Evolutionary conservation across 805 yeast species (phyloP).

Genomic region (Ogataea methanolica): DNA sequence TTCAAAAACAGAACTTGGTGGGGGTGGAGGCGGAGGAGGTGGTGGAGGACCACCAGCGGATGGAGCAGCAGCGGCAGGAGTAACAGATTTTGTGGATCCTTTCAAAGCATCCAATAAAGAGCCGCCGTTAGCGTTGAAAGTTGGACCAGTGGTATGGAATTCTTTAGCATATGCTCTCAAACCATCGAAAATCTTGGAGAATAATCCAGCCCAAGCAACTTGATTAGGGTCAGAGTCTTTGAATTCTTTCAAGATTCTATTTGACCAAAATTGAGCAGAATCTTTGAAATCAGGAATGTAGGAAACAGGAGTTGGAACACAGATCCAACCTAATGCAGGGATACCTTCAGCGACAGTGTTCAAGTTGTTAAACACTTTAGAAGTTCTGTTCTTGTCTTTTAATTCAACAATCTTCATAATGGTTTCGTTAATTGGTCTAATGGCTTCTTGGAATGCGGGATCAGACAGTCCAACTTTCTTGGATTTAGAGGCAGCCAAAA

Average conservation of each 20-base stretch:
- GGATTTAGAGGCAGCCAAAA: slow-evolving; percentile 54
- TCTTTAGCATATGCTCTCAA: slow-evolving; percentile 72
- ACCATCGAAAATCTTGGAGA: slow-evolving; percentile 59
- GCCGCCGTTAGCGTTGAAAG: slow-evolving; percentile 66
- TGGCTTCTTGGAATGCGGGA: slow-evolving; percentile 48
- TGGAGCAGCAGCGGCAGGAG: slow-evolving; percentile 35
- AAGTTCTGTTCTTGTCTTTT: slow-evolving; percentile 72
- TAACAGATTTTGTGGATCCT: slow-evolving; percentile 15
- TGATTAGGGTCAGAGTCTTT: slow-evolving; percentile 67
- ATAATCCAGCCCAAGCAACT: slow-evolving; percentile 76
- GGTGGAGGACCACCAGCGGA: slow-evolving; percentile 51
- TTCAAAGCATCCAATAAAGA: slow-evolving; percentile 48
- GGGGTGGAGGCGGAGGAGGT: slow-evolving; percentile 90
- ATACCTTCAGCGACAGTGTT: slow-evolving; percentile 86
- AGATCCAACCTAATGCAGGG: slow-evolving; percentile 89
- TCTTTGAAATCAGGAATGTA: slow-evolving; percentile 81
- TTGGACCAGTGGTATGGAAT: slow-evolving; percentile 77
- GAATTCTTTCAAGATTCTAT: slow-evolving; percentile 80
- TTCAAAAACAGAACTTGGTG: slow-evolving; percentile 71
- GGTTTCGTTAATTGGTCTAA: slow-evolving; percentile 63
- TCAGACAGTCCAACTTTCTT: slow-evolving; percentile 60
- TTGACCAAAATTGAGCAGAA: slow-evolving; percentile 90
- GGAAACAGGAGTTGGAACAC: slow-evolving; percentile 69
- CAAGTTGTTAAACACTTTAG: slow-evolving; percentile 62
- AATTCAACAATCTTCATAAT: slow-evolving; percentile 54